Conservation (phyloP, 1,284 basidiomycete genomes). For the Mycena sp. region DNA sequence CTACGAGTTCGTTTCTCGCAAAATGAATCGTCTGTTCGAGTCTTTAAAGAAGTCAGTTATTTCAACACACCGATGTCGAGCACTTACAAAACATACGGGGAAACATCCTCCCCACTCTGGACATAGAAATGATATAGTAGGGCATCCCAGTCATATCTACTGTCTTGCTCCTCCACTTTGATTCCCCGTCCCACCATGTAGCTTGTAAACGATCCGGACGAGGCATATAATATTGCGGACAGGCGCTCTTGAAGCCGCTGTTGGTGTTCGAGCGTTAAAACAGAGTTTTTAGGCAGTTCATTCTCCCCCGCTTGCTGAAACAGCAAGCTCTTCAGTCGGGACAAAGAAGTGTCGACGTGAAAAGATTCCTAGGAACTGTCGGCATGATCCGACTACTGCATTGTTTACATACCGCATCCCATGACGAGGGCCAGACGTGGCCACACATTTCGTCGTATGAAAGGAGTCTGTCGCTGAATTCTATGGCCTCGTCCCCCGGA, state of each 20-base stretch:
- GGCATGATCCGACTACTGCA: not conserved
- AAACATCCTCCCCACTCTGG: not conserved
- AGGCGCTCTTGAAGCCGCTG: not conserved
- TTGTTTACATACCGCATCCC: not conserved
- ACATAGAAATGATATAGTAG: not conserved
- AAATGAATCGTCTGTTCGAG: not conserved
- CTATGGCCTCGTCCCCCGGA: not conserved
- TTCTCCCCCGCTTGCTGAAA: not conserved
- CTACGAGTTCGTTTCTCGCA: not conserved
- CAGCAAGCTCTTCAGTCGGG: not conserved
- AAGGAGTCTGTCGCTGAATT: not conserved
- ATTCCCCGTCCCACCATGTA: not conserved
- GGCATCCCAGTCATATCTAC: not conserved
- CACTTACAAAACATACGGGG: not conserved
- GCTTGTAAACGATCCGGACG: not conserved
- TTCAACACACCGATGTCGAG: not conserved
- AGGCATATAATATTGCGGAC: not conserved
- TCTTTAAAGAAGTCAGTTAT: not conserved
- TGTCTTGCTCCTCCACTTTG: not conserved
- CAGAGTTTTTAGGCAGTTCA: not conserved
- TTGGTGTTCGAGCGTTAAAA: not conserved
- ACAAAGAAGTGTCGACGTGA: not conserved
- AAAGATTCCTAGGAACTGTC: no score
- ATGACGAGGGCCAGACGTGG: not conserved
- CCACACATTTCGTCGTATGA: slow-evolving; percentile 9